Conservation (phyloP, 768 basidiomycete species). For the Obba rivulosa region DNA sequence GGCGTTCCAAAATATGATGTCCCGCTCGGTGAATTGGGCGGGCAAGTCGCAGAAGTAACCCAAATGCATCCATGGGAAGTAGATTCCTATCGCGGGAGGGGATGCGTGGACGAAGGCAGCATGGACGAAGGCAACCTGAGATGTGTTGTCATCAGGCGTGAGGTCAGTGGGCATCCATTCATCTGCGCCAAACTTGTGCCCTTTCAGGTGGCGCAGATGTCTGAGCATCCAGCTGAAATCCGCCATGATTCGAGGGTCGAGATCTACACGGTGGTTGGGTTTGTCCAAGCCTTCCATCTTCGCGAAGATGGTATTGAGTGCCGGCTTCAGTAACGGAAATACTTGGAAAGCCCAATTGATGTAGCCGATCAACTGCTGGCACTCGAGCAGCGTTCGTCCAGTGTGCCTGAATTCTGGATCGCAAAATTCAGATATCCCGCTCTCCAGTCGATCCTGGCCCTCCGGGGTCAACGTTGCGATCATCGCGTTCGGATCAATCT, state of each 20-base stretch:
- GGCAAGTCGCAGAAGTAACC: constrained; percentile 5
- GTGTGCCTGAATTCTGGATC: neutral
- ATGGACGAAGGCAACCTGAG: constrained; percentile 8
- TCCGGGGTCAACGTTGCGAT: constrained; percentile 21
- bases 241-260: too few relatives aligned
- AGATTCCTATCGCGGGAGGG: constrained; percentile 16
- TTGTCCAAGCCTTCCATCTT: constrained; percentile 25
- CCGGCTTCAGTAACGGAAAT: constrained; percentile 25
- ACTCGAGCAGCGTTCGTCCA: constrained; percentile 16
- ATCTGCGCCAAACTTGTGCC: neutral
- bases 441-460: neutral
- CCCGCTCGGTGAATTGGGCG: neutral
- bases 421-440: neutral
- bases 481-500: constrained; percentile 30
- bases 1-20: constrained; percentile 9
- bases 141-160: constrained; percentile 3
- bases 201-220: constrained; percentile 13
- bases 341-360: constrained; percentile 38
- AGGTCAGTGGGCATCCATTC: constrained; percentile 5
- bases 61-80: constrained; percentile 2
- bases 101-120: constrained; percentile 24
- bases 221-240: constrained; percentile 21
- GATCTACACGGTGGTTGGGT: neutral
- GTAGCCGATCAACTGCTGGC: constrained; percentile 29
- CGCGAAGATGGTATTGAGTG: constrained; percentile 23